Evolutionary conservation across 176 grass and related monocot species (phyloP), one percentile per base, ranked within the genome.

Genomic region (Musa itinerans): DNA sequence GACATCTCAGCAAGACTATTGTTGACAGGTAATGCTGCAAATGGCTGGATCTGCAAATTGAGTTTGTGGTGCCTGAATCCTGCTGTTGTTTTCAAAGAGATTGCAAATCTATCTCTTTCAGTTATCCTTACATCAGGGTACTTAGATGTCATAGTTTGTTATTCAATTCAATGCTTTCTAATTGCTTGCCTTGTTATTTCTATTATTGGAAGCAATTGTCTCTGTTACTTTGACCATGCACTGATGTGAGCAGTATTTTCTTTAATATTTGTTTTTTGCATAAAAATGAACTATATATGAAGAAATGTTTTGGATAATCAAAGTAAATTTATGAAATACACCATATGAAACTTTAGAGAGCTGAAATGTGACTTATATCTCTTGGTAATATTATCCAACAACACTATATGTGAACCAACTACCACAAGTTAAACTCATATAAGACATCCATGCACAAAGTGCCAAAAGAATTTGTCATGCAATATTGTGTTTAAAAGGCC

Each of bases 11-110:
- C 77, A 63, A 71, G 54, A 69, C 54, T 11, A 34, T 19, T 24
- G 76, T 78, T 76, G 86, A 65, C 74, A 97, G 94, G 79, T 26
- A 84, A 87, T 58, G 27, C 81, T 62, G 68, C 34, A 11, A 72
- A 22, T 83, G 65, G 83, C 70, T 80, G 81, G 54, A 92, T 83
- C 79, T 83, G 78, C 78, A 88, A 74, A 61, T 81, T 97, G 72
- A 97, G 94, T 80, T 89, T 97, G 55, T 97, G 94, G 94, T 97
- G 94, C 76, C 86, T 97, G 56, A 93, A 90, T 85, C 94, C 94
- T 73, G 80, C 88, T 81, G 80, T 97, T 81, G 88, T 93, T 72
- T 97, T 97, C 76, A 84, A 62, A 85, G 94, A 84, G 49, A 93
- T 97, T 75, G 94, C 90, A 72, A 70, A 83, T 81, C 55, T 82